Evolutionary conservation across 305 asterid genomes (phyloP), one percentile per base, ranked within the genome.

Genomic region (Ruellia speciosa): DNA sequence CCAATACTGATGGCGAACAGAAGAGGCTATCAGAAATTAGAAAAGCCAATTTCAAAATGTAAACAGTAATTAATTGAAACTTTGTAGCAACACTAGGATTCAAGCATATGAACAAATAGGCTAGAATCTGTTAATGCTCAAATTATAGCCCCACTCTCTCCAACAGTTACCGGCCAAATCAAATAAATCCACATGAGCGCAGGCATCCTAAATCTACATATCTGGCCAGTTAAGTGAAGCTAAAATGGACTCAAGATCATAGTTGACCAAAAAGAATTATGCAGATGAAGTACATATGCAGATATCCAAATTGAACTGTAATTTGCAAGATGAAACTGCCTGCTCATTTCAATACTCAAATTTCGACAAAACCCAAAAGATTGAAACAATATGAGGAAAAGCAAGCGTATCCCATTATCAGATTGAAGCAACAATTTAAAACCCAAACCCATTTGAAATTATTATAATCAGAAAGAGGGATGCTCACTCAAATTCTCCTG

Each of bases 401-500:
- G n/a, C n/a, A n/a, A n/a, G n/a, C n/a, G 31, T 24, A 58, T 18
- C 19, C 57, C 45, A 62, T 56, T 37, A 37, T 10, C 51, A 61
- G 56, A 59, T 33, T 20, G 58, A 28, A 13, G 48, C 52, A 66
- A 60, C 9, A 45, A 40, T 56, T 41, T 2, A 24, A 24, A 24
- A 24, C 57, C 20, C 53, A 56, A 67, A 53, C 61, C 71, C 72
- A 57, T 18, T 60, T 57, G 55, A 24, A 24, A 24, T 51, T 49
- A 39, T 16, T 45, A 52, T 51, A 53, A 39, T 12, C 10, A 20
- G 17, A 28, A 45, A 68, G 49, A 50, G 53, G 59, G 34, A 57
- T 19, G 54, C 70, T 78, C 75, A 76, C 83, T 11, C 39, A 39
- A 66, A 52, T 61, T 41, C 64, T 53, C 15, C 31, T 61, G 62